Evolutionary conservation across 2,329 filamentous ascomycete species (phyloP), one percentile per base, ranked within the genome.

Genomic region (Amesomyces nigricolor): DNA sequence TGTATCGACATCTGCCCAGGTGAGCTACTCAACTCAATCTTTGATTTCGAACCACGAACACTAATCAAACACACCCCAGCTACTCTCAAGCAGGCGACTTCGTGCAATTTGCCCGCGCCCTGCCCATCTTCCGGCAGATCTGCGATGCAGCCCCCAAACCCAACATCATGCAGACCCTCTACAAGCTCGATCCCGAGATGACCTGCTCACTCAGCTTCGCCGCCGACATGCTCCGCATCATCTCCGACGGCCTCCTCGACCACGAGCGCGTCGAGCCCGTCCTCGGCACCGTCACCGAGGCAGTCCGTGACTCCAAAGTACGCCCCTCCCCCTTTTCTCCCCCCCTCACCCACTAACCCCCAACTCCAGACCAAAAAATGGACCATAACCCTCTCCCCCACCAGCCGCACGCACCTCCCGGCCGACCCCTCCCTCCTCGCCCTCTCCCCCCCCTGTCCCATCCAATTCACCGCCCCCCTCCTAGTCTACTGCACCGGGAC

Each of bases 401-500:
- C 32, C 17, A 30, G 46, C 51, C 11, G 40, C 32, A 30, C 47
- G 16, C 37, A 39, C 46, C 32, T 19, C 35, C 38, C 11, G 30
- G 11, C 13, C 19, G 1, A 14, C 32, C 42, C 42, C 22, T 26
- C 22, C 6, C 22, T 26, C 22, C 22, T 26, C 22, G 22, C 22
- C 4, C 22, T 5, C n/a, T 39, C 29, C 44, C 2, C 5, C 4
- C 6, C 9, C 30, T 14, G 19, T 19, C 26, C 17, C 29, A 14
- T 45, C 44, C 35, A 26, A 11, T 26, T 47, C 51, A 42, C 51
- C 10, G 42, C 57, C 4, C 60, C 60, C 8, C 26, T 63, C 1
- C 43, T 63, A 8, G 53, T 63, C 32, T 61, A 55, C 53, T 61
- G 60, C 58, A 62, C 56, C 38, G 61, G 61, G 51, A 43, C 53